Percentiles rank a stretch among this genome's conserved stretches.
Conservation (phyloP, 768 basidiomycete species). For the Pisolithus albus region DNA sequence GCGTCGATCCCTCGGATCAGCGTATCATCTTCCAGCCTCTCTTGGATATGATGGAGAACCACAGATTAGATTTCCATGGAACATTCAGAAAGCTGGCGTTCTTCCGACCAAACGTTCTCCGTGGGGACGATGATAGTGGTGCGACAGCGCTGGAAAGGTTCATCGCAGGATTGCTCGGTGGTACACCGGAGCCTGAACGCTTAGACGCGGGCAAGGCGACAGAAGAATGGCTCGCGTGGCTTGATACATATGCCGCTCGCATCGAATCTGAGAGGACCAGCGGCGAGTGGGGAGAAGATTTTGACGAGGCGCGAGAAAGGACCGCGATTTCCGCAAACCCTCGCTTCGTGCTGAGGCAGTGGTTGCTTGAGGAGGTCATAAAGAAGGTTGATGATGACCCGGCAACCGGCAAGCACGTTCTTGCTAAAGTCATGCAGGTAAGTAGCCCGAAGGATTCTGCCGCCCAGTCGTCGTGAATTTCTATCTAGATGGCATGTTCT, state of each 20-base stretch:
- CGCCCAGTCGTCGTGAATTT: not conserved
- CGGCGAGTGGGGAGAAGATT: constrained; percentile 39
- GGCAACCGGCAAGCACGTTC: constrained; percentile 51
- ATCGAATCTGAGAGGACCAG: constrained; percentile 41
- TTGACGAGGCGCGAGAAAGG: constrained; percentile 53
- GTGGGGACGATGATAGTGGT: constrained; percentile 8
- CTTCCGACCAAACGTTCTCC: constrained; percentile 46
- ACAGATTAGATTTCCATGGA: constrained; percentile 81
- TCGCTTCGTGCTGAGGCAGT: too few relatives aligned
- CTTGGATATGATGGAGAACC: constrained; percentile 63
- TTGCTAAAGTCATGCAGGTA: constrained; percentile 78
- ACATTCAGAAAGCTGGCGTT: constrained; percentile 68
- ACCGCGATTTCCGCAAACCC: constrained; percentile 30
- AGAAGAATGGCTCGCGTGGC: constrained; percentile 55
- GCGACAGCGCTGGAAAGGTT: constrained; percentile 31
- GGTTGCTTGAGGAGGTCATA: too few relatives aligned
- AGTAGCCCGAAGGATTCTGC: constrained; percentile 14
- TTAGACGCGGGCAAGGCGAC: constrained; percentile 41
- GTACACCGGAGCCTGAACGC: constrained; percentile 40
- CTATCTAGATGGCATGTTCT: not conserved
- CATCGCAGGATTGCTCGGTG: constrained; percentile 38
- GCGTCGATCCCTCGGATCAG: constrained; percentile 53
- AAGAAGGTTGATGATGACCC: too few relatives aligned
- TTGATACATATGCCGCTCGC: constrained; percentile 53
- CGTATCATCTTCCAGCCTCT: constrained; percentile 54